Conservation (phyloP, 805 yeast species). For the Teunomyces aglyptinius region DNA sequence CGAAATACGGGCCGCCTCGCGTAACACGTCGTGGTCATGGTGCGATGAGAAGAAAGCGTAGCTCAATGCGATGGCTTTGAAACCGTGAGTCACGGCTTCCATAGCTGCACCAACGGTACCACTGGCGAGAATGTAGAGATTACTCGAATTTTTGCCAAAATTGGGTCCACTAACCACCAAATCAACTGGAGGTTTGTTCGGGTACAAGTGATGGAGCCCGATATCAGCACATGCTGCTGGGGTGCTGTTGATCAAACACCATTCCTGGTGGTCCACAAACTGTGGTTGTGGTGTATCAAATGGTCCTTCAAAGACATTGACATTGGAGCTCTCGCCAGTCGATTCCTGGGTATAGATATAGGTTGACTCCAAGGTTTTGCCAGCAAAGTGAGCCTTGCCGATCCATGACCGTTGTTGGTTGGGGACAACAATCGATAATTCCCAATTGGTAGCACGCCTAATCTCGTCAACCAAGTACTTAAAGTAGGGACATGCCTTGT, state of each 20-base stretch:
- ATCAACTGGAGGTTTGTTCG: constrained; percentile 65
- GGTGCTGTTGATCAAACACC: constrained; percentile 88
- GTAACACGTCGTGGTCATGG: constrained; percentile 49
- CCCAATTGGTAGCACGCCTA: constrained; percentile 70
- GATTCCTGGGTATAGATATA: constrained; percentile 56
- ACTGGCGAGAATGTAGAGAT: constrained; percentile 82
- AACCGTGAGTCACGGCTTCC: constrained; percentile 80
- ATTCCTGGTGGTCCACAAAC: constrained; percentile 55
- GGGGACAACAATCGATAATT: constrained; percentile 80
- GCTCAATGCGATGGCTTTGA: constrained; percentile 75
- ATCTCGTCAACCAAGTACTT: constrained; percentile 76
- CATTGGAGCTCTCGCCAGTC: constrained; percentile 43
- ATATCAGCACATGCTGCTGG: constrained; percentile 96
- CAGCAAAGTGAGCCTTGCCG: constrained; percentile 95
- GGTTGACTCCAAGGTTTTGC: constrained; percentile 56
- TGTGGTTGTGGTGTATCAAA: constrained; percentile 50
- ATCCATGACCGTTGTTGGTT: constrained; percentile 91
- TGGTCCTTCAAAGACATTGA: constrained; percentile 64
- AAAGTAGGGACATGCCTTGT: constrained; percentile 77
- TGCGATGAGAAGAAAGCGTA: constrained; percentile 68
- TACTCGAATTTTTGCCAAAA: constrained; percentile 89
- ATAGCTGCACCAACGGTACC: constrained; percentile 97
- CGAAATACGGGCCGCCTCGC: constrained; percentile 66
- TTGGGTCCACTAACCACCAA: constrained; percentile 93
- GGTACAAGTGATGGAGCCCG: constrained; percentile 70